Evolutionary conservation across 2,329 filamentous ascomycete genomes (phyloP), one percentile per base, ranked within the genome.

Genomic region (Trichoderma sp.): DNA sequence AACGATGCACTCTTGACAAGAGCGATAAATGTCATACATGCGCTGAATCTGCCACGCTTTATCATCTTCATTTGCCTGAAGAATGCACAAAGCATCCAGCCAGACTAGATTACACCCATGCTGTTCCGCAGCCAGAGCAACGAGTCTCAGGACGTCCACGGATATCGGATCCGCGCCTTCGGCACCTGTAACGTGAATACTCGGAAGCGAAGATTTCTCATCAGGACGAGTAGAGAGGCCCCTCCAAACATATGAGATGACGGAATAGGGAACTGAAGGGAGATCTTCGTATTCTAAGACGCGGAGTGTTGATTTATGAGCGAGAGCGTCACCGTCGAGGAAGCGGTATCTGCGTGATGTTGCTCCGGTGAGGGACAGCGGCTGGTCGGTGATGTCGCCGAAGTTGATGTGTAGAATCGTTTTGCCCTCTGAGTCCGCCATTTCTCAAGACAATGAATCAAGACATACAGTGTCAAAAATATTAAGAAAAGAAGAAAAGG

Each of bases 21-120:
- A 38, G 3, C 71, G 59, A 8, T 73, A 73, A 27, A 73, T 24
- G 21, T 73, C 71, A 5, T 73, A 65, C 71, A 73, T 73, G 60
- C 60, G 71, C 71, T 73, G 71, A 21, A 73, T 73, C 31, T 73
- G 71, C 71, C 71, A 73, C 11, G 60, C 71, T 31, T 73, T 73
- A 9, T 73, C 71, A 14, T 65, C 38, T 1, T 65, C 71, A 4
- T 73, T 9, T 2, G 27, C 71, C 21, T 73, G 71, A 6, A 73
- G 71, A 53, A 73, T 73, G 31, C 71, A 73, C 16, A 73, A 33
- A 8, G 71, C 71, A 21, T 73, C 71, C 16, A 73, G 6, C 71
- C 71, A 73, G 3, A 73, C 27, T 14, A 73, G 3, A 2, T 1
- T 29, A 12, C 71, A 73, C 1, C 71, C 71, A 3, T 38, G n/a